Evolutionary conservation across 2,329 filamentous ascomycete genomes (phyloP), one percentile per base, ranked within the genome.

Genomic region (Clonostachys solani): DNA sequence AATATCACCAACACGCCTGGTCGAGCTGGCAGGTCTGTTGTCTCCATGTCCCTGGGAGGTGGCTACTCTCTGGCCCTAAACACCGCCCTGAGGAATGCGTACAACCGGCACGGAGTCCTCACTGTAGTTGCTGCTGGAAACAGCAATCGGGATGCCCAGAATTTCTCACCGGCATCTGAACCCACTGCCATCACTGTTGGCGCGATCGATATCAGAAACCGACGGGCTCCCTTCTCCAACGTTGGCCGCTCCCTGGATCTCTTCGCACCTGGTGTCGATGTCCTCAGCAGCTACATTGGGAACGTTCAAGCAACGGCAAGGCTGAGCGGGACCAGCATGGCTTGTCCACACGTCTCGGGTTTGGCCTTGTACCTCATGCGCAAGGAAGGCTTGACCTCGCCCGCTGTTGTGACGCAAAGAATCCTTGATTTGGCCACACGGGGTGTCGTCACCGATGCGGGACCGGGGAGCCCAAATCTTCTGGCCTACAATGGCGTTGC

Each of bases 241-340:
- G 80, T 64, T 48, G 78, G 78, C 6, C 33, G 49, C 1, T 33
- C 54, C 12, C 65, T 81, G 43, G 74, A 80, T 52, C 58, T 81
- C 52, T 76, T 75, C 46, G 78, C 76, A 1, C 73, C 78, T 3
- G 77, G 77, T 10, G 63, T 67, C 5, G 51, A 61, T 35, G 62
- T 80, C 47, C 58, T 73, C 5, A 76, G 71, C 41, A 60, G 79
- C 7, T 81, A 72, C 73, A 71, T 68, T 54, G 66, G 68, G 48
- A 56, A 60, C 59, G 68, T 59, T 48, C 64, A 59, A 13, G 70
- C 75, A 42, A 73, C 62, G 45, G 68, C 68, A 52, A 69, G 60
- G 43, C 71, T 82, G 57, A 77, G 70, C 15, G 83, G 82, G 36
- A 86, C 83, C 12, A 81, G 74, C 17, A 85, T 85, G 81, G 79